Percentiles rank a stretch among this genome's conserved stretches.
These are phyloP conservation scores for Epichloe uncinata DNA, from an alignment of 2,329 filamentous ascomycete genomes.

Conservation along the genomic window DNA sequence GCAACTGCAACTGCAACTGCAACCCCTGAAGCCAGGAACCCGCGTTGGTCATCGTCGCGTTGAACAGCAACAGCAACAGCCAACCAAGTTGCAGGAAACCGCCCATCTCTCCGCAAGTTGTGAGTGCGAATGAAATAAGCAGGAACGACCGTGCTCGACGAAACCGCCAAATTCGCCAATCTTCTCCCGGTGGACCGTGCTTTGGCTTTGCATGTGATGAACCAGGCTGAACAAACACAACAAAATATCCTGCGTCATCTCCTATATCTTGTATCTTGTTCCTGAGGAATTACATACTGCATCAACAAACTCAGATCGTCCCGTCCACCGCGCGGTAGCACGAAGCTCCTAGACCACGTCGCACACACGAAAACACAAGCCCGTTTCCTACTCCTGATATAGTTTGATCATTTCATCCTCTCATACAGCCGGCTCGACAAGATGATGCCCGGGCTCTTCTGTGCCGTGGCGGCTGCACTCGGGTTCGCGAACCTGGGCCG, in stretches of 20 bases:
- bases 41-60: neutral
- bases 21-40: neutral
- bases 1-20: neutral
- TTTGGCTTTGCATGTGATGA: neutral
- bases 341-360: neutral
- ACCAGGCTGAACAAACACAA: neutral
- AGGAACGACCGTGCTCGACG: neutral
- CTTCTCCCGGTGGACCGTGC: neutral
- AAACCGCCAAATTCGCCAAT: neutral
- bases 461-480: neutral
- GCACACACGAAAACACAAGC: neutral
- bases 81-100: neutral
- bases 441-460: neutral
- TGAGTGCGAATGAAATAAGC: neutral
- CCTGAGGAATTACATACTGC: neutral
- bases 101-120: neutral
- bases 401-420: neutral
- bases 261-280: neutral
- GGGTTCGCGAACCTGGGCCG: neutral
- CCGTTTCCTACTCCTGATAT: neutral
- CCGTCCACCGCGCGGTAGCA: neutral
- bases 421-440: neutral
- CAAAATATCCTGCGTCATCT: neutral
- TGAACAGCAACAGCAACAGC: neutral
- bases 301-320: neutral